Evolutionary conservation across 2,329 filamentous ascomycete species (phyloP).

Genomic region (Neofusicoccum ribis): DNA sequence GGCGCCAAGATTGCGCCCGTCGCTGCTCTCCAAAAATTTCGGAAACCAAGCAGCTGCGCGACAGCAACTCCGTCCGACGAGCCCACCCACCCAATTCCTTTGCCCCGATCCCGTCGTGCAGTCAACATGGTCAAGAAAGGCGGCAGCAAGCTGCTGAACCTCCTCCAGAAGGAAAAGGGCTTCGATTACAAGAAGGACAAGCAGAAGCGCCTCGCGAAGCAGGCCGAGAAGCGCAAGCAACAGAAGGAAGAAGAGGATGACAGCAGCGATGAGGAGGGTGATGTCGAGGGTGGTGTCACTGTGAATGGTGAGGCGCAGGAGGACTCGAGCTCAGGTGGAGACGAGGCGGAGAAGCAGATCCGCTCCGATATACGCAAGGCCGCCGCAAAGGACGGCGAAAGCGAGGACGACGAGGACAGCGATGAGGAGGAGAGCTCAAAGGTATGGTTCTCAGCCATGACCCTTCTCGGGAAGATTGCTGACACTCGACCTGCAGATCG

Average conservation of each 20-base stretch:
- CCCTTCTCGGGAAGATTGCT: neutral
- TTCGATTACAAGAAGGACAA: conserved; percentile 74
- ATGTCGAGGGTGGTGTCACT: conserved; percentile 22
- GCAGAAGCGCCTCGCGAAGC: conserved; percentile 51
- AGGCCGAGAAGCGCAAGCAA: conserved; percentile 54
- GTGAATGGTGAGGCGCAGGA: conserved; percentile 21
- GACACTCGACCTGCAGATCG: conserved; percentile 16
- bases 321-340: conserved; percentile 33
- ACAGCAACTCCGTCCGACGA: conserved; percentile 13
- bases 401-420: conserved; percentile 40
- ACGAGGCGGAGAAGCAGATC: conserved; percentile 38
- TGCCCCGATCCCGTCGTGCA: neutral
- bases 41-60: conserved; percentile 29
- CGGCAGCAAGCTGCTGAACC: conserved; percentile 57
- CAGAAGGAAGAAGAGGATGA: conserved; percentile 32
- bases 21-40: conserved; percentile 36
- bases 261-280: conserved; percentile 23
- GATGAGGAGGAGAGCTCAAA: conserved; percentile 31
- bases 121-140: conserved; percentile 51
- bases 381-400: conserved; percentile 31
- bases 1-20: conserved; percentile 31
- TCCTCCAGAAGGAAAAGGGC: conserved; percentile 60
- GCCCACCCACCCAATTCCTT: conserved; percentile 16
- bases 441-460: neutral
- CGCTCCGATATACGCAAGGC: conserved; percentile 22